Base-by-base conservation (phyloP, 2,329 filamentous ascomycete species). In the Elsinoe batatas region DNA sequence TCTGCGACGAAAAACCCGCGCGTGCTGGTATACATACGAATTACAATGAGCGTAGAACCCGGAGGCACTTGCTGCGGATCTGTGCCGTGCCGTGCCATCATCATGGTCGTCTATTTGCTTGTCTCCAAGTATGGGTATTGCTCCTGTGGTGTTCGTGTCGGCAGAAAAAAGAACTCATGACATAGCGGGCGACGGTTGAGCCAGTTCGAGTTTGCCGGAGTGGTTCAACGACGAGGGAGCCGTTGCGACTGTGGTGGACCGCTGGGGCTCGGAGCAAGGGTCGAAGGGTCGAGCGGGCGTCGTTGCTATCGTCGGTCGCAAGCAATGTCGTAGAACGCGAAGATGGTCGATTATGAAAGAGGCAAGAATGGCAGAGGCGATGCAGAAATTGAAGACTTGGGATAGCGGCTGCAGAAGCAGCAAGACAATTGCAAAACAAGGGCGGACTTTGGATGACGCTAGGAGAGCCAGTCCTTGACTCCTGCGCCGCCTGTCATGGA, bases 1-100 rank as follows among this genome's bases (percentile, higher is more conserved):
- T 43, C 17, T 22, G 20, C n/a, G 13, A 32, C 26, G 17, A 30
- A 26, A 13, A 51, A 11, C 13, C 22, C 5, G 15, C 22, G 36
- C 50, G 50, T 13, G 7, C 5, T 26, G 18, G 33, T 54, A 53
- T 54, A 77, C 82, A 76, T 73, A 85, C 82, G 84, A 63, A 88
- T 83, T 59, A 87, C 84, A 61, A 87, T 70, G 62, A 88, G 71
- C 47, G 82, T 64, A 17, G 64, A 62, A 42, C 68, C 68, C 1
- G 67, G 61, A 15, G 58, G 60, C 35, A 67, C 66, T 35, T 64
- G 49, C 22, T 53, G 56, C 6, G 58, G 54, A 40, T 58, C 35
- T 36, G 44, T 36, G 8, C 35, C 35, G 33, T 56, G 54, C 33
- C 54, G 32, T 35, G 54, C 46, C 37, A 36, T 36, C 54, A 56